A percentile compares a stretch with the other conserved stretches of the same genome.
Conservation (phyloP, 257 asterid genomes). For the Solanum tacnaense region DNA sequence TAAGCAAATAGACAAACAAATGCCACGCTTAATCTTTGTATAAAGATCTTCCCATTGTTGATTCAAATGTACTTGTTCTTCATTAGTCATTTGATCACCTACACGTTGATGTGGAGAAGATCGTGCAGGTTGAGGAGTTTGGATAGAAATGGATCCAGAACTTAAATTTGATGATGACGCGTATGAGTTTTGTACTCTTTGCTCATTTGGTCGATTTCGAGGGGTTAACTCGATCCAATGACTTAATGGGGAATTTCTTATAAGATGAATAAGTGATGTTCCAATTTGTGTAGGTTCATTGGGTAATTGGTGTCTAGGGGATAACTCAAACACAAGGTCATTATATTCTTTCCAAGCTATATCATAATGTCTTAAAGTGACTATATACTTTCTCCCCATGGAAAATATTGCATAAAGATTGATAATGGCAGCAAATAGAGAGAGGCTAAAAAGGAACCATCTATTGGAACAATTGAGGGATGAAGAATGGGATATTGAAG, state of each 20-base stretch:
- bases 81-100: not conserved
- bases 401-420: conserved; percentile 9
- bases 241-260: not conserved
- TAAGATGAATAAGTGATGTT: not conserved
- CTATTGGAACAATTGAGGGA: not conserved
- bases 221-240: not conserved
- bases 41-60: not conserved
- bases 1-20: not conserved
- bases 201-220: not conserved
- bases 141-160: not conserved
- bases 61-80: not conserved
- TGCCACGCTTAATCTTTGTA: not conserved
- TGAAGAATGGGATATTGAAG: conserved; percentile 2
- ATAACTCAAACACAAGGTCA: not conserved
- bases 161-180: not conserved
- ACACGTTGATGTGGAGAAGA: not conserved
- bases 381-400: conserved; percentile 1
- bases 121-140: not conserved
- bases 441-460: conserved; percentile 4
- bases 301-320: not conserved
- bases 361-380: not conserved
- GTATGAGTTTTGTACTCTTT: not conserved
- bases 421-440: conserved; percentile 7
- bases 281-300: not conserved
- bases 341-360: conserved; percentile 4